Base-by-base conservation (phyloP, 371 early-diverging fungal species). In the Actinomucor elegans region DNA sequence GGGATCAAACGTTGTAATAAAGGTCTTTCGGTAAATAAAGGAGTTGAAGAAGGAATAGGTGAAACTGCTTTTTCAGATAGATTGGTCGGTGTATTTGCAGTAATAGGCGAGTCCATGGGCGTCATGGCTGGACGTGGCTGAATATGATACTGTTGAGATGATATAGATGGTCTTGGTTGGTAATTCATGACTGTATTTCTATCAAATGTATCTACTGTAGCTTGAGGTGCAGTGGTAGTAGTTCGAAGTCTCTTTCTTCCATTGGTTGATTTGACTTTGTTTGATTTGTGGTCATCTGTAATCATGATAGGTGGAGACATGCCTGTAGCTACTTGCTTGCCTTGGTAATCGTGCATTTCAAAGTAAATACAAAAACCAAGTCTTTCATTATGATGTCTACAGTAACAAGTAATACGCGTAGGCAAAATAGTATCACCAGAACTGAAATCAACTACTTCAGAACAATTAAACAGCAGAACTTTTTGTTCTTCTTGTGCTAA, bases 221-320 rank as follows among this genome's bases (percentile, higher is more conserved):
- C 23, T 28, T 36, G 14, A 4, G 52, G n/a, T 5, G 31, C 26
- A 34, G 29, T 51, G 29, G 17, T 27, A n/a, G 43, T 26, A 2
- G 43, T 57, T 15, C 74, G 74, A 11, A 70, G 62, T 17, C 76
- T 67, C 34, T 80, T 79, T 46, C 67, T 61, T 17, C 81, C 81
- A 24, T 76, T 67, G n/a, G n/a, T n/a, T 18, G 77, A 61, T 45
- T 75, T 79, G 23, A 72, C 59, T 70, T 91, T 92, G 52, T 83
- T 85, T 3, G 91, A 86, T 70, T 95, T 95, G 75, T 96, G 96
- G 64, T 96, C 96, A 58, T 96, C 96, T 5, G 96, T 96, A 55
- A 96, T 94, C 88, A 96, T 87, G 44, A 96, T 91, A 9, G 96
- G 93, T 4, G 94, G 91, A 12, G 94, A 92, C 57, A 88, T 78